A percentile compares a stretch with the other conserved stretches of the same genome.
phyloP scores from a whole-genome alignment of 1,284 basidiomycete genomes.

The Amylostereum areolatum region DNA sequence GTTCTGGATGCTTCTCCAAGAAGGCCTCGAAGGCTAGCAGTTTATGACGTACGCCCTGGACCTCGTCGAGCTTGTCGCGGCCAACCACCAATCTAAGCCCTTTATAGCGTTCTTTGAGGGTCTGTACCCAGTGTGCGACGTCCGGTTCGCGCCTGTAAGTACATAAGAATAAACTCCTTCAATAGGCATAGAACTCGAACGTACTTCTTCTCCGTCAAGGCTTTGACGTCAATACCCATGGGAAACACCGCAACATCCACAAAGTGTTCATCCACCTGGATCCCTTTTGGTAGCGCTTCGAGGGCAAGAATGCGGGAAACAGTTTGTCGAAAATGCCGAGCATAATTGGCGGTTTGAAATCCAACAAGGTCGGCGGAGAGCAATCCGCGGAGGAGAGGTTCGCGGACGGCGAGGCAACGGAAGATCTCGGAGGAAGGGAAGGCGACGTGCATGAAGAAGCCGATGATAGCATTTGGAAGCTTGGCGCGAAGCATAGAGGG shows the following conservation, averaged over 20 bases:
- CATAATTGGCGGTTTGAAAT: slow-evolving; percentile 82
- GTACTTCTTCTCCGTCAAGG: slow-evolving; percentile 63
- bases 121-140: slow-evolving; percentile 76
- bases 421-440: slow-evolving; percentile 89
- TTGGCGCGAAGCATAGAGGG: slow-evolving; percentile 66
- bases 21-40: slow-evolving; percentile 82
- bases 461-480: slow-evolving; percentile 66
- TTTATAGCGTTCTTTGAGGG: slow-evolving; percentile 71
- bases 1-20: slow-evolving; percentile 73
- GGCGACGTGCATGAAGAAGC: slow-evolving; percentile 87
- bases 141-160: slow-evolving; percentile 63
- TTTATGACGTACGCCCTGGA: slow-evolving; percentile 78
- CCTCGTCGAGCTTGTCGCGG: slow-evolving; percentile 82
- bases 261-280: slow-evolving; percentile 61
- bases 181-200: slow-evolving; percentile 15
- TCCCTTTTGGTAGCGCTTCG: slow-evolving; percentile 81
- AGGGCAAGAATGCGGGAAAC: slow-evolving; percentile 76
- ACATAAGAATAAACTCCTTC: slow-evolving; percentile 4
- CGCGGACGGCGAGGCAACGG: slow-evolving; percentile 70
- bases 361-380: slow-evolving; percentile 72
- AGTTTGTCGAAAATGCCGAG: slow-evolving; percentile 77
- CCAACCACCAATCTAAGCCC: slow-evolving; percentile 86
- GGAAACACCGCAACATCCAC: slow-evolving; percentile 85
- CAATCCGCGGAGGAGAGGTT: slow-evolving; percentile 64
- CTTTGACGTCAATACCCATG: slow-evolving; percentile 82